A percentile compares a stretch with the other conserved stretches of the same genome.
Conservation (phyloP, 1,284 basidiomycete genomes). For the Hemileia vastatrix region DNA sequence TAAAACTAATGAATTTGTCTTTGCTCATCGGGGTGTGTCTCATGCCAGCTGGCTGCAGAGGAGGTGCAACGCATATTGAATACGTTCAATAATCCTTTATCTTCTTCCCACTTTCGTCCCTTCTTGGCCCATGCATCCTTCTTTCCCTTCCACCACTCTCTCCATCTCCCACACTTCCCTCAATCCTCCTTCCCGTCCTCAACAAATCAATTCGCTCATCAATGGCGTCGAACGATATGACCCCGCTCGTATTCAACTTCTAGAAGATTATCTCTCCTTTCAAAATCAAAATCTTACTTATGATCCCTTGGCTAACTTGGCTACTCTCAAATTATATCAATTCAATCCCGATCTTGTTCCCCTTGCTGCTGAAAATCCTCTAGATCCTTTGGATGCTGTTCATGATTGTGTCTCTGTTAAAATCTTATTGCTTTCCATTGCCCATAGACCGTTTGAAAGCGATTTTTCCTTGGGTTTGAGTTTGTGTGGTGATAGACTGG, state of each 20-base stretch:
- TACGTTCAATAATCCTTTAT: no score
- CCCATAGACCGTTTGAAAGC: slow-evolving; percentile 20
- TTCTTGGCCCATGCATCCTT: no score
- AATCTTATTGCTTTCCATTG: slow-evolving; percentile 16
- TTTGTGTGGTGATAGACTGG: slow-evolving; percentile 19
- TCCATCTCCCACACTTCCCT: no score
- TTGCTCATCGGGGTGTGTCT: no score
- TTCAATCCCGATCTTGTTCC: slow-evolving; percentile 21
- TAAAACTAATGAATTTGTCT: no score
- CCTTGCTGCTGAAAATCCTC: slow-evolving; percentile 18
- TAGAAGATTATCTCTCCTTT: slow-evolving; percentile 16
- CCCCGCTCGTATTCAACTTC: slow-evolving; percentile 17
- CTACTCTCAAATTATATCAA: slow-evolving; percentile 20
- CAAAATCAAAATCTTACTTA: slow-evolving; percentile 11
- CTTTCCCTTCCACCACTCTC: no score
- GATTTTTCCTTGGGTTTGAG: slow-evolving; percentile 19
- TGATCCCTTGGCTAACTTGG: slow-evolving; percentile 18
- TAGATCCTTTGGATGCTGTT: slow-evolving; percentile 17
- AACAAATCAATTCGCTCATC: slow-evolving; percentile 8
- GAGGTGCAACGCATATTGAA: no score
- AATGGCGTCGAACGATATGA: slow-evolving; percentile 19
- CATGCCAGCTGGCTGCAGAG: no score
- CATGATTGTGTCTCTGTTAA: slow-evolving; percentile 21
- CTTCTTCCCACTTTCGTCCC: no score
- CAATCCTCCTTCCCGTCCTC: slow-evolving; percentile 11